Conservation (phyloP, 78 protist species). For the Polysphondylium violaceum region DNA sequence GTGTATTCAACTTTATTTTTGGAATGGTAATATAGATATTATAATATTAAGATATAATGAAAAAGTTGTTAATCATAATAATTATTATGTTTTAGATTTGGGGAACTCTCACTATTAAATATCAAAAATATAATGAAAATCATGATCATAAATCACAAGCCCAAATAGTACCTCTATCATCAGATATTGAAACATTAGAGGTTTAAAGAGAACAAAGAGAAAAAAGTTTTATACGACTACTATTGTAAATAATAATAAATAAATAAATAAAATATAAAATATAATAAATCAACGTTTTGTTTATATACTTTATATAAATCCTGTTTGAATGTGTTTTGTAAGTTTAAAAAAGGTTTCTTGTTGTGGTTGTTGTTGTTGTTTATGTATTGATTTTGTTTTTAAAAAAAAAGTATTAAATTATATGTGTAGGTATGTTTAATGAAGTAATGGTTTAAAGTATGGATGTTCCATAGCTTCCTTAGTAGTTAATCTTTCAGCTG, state of each 20-base stretch:
- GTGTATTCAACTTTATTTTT: constrained; percentile 12
- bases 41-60: neutral
- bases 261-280: neutral
- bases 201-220: neutral
- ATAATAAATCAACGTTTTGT: neutral
- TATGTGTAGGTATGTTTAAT: neutral
- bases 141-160: neutral
- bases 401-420: too few species aligned
- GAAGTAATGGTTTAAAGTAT: constrained; percentile 60
- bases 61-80: neutral
- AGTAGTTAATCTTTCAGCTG: constrained; percentile 84
- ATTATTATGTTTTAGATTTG: constrained; percentile 12
- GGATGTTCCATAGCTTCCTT: constrained; percentile 86
- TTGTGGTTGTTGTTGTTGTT: neutral
- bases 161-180: neutral
- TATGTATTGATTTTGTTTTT: too few species aligned
- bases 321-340: too few species aligned
- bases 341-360: neutral
- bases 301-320: too few species aligned
- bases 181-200: constrained; percentile 16
- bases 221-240: neutral
- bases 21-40: constrained; percentile 10
- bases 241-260: neutral
- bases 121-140: constrained; percentile 51
- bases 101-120: constrained; percentile 32